A percentile compares a stretch with the other conserved stretches of the same genome.
Conservation (phyloP, 164 flowering plant genomes). For the Kingdonia uniflora region DNA sequence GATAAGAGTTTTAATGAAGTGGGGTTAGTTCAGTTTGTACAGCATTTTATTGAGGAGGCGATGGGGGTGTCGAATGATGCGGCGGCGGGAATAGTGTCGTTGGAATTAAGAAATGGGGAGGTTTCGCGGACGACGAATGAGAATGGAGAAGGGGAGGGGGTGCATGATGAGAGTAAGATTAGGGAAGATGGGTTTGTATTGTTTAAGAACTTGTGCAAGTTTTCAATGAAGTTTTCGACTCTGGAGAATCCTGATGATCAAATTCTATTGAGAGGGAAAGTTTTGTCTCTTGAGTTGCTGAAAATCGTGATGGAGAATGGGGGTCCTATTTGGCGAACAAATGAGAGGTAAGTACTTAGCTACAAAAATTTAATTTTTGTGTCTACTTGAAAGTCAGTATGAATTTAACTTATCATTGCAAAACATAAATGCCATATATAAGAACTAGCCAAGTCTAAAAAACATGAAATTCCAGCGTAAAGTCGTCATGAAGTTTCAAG, state of each 20-base stretch:
- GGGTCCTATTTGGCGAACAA: slow-evolving; percentile 66
- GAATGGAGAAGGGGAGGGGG: slow-evolving; percentile 15
- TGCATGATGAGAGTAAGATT: slow-evolving; percentile 44
- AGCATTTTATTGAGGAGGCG: slow-evolving; percentile 62
- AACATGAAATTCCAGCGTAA: no score
- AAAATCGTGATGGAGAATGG: slow-evolving; percentile 68
- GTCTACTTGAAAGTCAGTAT: no score
- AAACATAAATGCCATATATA: no score
- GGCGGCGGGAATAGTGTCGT: slow-evolving; percentile 9
- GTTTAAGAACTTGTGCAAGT: slow-evolving; percentile 82
- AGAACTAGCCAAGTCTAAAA: no score
- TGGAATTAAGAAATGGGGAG: slow-evolving; percentile 20
- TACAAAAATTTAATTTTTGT: no score
- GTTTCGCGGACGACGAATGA: neutral
- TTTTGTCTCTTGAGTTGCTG: slow-evolving; percentile 75
- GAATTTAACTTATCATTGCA: no score
- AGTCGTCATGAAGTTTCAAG: no score
- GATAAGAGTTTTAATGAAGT: slow-evolving; percentile 78
- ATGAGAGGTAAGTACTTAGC: slow-evolving; percentile 63
- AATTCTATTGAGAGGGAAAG: slow-evolving; percentile 84
- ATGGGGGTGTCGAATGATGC: slow-evolving; percentile 31
- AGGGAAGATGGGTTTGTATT: slow-evolving; percentile 78
- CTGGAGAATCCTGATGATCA: slow-evolving; percentile 83
- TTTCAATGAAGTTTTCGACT: slow-evolving; percentile 89
- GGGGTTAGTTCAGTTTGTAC: slow-evolving; percentile 58